Evolutionary conservation across 495 filamentous ascomycete species (phyloP).

Genomic region (Neurospora sp.): DNA sequence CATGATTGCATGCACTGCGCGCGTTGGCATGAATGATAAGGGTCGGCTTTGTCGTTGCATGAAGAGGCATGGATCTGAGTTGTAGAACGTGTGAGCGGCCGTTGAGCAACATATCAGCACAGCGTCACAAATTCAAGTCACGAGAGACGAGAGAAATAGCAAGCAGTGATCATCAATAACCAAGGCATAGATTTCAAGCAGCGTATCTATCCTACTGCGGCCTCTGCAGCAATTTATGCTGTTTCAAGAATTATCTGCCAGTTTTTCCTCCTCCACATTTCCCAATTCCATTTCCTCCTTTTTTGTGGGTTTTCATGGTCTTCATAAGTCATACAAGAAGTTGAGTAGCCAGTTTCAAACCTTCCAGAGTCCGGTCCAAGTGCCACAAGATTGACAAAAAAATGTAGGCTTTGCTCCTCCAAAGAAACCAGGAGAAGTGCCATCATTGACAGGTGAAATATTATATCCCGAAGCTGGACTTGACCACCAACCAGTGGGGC

Average conservation of each 20-base stretch:
- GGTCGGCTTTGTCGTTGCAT: too few species aligned
- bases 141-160: background rate
- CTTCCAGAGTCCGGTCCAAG: background rate
- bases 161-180: background rate
- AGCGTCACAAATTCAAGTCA: background rate
- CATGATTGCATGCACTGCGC: background rate
- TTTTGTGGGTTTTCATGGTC: background rate
- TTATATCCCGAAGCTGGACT: slow-evolving; percentile 6
- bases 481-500: background rate
- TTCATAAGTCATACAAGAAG: background rate
- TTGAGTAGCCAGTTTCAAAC: background rate
- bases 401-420: background rate
- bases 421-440: background rate
- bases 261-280: background rate
- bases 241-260: background rate
- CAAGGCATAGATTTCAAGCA: background rate
- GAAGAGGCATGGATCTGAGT: too few species aligned
- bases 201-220: background rate
- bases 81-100: too few species aligned
- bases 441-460: background rate
- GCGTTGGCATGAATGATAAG: background rate
- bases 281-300: background rate
- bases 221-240: background rate
- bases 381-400: background rate
- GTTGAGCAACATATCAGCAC: background rate